Evolutionary conservation across 75 land plant genomes (phyloP), one percentile per base, ranked within the genome.

Genomic region (Chamaecyparis obtusa): DNA sequence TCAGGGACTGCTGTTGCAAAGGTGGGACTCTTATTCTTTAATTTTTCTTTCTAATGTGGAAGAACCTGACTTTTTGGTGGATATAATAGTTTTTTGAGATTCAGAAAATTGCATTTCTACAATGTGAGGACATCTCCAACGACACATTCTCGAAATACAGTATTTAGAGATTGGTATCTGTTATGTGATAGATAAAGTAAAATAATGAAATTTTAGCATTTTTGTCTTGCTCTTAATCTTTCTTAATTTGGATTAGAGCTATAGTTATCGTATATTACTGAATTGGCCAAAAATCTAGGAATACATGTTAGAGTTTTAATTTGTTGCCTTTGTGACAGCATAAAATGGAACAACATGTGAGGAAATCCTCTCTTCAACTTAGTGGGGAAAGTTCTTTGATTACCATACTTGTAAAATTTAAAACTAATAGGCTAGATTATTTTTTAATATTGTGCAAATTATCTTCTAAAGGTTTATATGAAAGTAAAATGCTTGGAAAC

Each of bases 1-100:
- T 96, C 99, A 51, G 99, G 99, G 55, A 98, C 99, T 67, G 99
- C 99, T 57, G 99, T 98, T 87, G 99, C 99, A 2, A 98, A 98
- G 99, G 99, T 97, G 84, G 54, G 39, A 32, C 37, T 83, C 17
- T 54, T 35, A 44, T 57, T 75, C 89, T 48, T 71, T 24, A 81
- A n/a, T 11, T 44, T 81, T 11, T 1, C 13, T 46, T 46, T 81
- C 17, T 13, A 10, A 81, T 81, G 83, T n/a, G 30, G 15, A 81
- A 81, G 13, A n/a, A n/a, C 51, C 4, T 46, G 21, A 3, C 5
- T 32, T 81, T 46, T 81, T 14, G 30, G 48, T 80, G 15, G 15
- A 81, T 11, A 39, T 81, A 14, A 43, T 43, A 49, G 11, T 81
- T 43, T 44, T 4, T 81, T 46, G 4, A 46, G 83, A 81, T 33